Evolutionary conservation across 176 grass and related monocot genomes (phyloP).

Genomic region (Avena insularis): DNA sequence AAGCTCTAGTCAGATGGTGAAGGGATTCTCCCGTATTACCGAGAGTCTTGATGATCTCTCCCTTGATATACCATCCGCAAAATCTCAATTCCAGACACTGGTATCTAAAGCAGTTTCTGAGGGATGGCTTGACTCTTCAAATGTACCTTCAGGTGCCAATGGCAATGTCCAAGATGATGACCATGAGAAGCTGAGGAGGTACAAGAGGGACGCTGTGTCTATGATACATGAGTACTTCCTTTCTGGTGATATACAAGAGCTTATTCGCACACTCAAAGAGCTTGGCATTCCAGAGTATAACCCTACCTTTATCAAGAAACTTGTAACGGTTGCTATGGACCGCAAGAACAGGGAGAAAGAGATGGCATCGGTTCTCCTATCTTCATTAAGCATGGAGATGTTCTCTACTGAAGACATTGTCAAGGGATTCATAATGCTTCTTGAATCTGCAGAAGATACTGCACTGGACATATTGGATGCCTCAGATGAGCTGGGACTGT

Average conservation of each 20-base stretch:
- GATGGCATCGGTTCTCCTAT: constrained; percentile 88
- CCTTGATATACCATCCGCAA: constrained; percentile 92
- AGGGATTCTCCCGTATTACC: constrained; percentile 73
- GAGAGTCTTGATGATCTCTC: constrained; percentile 92
- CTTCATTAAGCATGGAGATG: constrained; percentile 81
- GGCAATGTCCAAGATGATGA: constrained; percentile 59
- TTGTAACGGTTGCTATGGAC: constrained; percentile 92
- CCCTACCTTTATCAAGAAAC: constrained; percentile 87
- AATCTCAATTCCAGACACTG: constrained; percentile 64
- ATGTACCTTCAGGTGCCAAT: constrained; percentile 48
- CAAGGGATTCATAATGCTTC: constrained; percentile 87
- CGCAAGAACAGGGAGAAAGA: constrained; percentile 97
- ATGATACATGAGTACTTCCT: constrained; percentile 97
- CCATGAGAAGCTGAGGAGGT: constrained; percentile 71
- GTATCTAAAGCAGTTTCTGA: constrained; percentile 78
- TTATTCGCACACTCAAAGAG: constrained; percentile 79
- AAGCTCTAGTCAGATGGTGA: constrained; percentile 94
- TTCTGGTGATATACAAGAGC: constrained; percentile 87
- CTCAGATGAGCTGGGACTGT: constrained; percentile 83
- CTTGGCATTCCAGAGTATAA: constrained; percentile 75
- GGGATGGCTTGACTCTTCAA: constrained; percentile 80
- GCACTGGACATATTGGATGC: constrained; percentile 93
- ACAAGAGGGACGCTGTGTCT: constrained; percentile 83
- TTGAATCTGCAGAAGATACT: constrained; percentile 94
- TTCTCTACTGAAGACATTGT: constrained; percentile 88